Base-by-base conservation (phyloP, 352 stramenopile species). In the Pythium folliculosum region DNA sequence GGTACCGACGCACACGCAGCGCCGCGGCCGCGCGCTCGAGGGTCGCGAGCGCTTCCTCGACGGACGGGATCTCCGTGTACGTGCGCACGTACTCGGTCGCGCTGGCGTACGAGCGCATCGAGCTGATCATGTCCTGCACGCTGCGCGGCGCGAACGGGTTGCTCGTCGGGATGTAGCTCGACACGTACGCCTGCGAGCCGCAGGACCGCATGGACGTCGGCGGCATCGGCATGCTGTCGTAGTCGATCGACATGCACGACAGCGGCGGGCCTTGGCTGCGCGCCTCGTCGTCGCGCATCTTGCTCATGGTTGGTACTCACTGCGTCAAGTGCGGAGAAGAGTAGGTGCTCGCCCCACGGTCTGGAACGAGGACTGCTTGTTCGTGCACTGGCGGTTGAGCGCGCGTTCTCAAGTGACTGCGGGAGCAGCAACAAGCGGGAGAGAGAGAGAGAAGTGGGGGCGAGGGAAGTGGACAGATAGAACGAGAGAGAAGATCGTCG, bases 61-160 rank as follows among this genome's bases (percentile, higher is more conserved):
- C 84, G 0, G 84, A 86, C 32, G 84, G 86, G 13, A 90, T 81
- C 40, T 89, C 81, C 49, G 72, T 89, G 68, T 91, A 92, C 14
- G 86, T 89, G 52, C 80, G 84, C 60, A 92, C 82, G 45, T 90
- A 71, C 27, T 92, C 77, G 0, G 81, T 92, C 14, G 86, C 86
- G 57, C 78, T 94, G 4, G 82, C 75, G 73, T 91, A 92, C 25
- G 84, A 88, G 63, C 82, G 84, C 81, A 90, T 91, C 38, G 82
- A 91, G n/a, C 67, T 84, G 53, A 94, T 91, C 51, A 92, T 75
- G 63, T 86, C 82, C 21, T 89, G 75, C n/a, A 92, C 76, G 54
- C 80, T 91, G 25, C 60, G 70, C 0, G 82, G 72, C 22, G 71
- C 70, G 68, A 87, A 94, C n/a, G 82, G 62, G 7, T 77, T 77